Conservation (phyloP, 2,329 filamentous ascomycete genomes). For the Metarhizium rileyi region DNA sequence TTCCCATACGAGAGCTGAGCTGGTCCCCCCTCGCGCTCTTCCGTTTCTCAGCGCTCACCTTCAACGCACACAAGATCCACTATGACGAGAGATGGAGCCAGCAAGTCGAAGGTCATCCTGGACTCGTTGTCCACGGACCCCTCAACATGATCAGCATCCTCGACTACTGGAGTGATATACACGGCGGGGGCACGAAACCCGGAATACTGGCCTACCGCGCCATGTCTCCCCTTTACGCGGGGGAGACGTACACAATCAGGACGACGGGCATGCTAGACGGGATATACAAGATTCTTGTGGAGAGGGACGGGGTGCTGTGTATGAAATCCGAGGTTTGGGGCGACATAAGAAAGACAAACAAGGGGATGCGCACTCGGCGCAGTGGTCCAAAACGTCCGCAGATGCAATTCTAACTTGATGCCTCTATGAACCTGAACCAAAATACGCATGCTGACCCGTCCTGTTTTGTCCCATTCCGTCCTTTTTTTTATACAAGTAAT, state of each 20-base stretch:
- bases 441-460: neutral
- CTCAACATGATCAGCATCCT: conserved; percentile 65
- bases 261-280: conserved; percentile 33
- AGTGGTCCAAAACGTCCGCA: too few relatives aligned
- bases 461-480: neutral
- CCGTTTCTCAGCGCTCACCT: conserved; percentile 74
- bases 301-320: conserved; percentile 23
- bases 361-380: neutral
- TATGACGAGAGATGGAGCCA: conserved; percentile 60
- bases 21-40: conserved; percentile 52
- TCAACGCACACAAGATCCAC: conserved; percentile 81
- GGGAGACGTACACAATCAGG: conserved; percentile 53
- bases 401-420: conserved; percentile 1
- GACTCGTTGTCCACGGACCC: conserved; percentile 71
- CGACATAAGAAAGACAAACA: neutral
- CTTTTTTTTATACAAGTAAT: neutral
- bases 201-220: conserved; percentile 55
- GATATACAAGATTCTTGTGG: conserved; percentile 38
- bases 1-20: conserved; percentile 20
- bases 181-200: conserved; percentile 18
- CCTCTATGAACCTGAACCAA: neutral
- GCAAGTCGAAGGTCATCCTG: conserved; percentile 57
- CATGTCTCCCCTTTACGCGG: conserved; percentile 58
- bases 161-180: conserved; percentile 52
- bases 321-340: conserved; percentile 4